These are phyloP conservation scores for Neodidymelliopsis sp. DNA, from an alignment of 2,329 filamentous ascomycete species.

Conservation along the genomic window DNA sequence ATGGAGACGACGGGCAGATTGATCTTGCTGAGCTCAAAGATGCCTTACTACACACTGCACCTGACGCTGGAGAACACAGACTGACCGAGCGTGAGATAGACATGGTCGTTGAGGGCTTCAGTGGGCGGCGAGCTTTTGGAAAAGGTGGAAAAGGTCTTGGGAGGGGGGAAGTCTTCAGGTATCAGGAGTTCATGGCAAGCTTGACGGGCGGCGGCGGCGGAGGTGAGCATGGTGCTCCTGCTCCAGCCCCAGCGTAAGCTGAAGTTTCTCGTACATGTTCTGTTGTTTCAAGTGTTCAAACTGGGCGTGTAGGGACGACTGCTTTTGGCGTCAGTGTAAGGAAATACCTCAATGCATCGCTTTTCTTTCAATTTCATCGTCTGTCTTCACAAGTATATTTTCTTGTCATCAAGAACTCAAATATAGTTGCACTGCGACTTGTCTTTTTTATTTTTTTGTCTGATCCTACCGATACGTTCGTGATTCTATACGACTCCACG, in stretches of 20 bases:
- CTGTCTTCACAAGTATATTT: too few relatives aligned
- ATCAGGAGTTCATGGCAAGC: conserved; percentile 83
- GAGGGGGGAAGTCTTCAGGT: conserved; percentile 88
- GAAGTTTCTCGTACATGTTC: not conserved
- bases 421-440: too few relatives aligned
- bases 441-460: too few relatives aligned
- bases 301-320: not conserved
- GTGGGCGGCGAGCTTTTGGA: conserved; percentile 81
- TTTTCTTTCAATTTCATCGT: too few relatives aligned
- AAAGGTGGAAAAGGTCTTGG: conserved; percentile 60
- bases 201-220: conserved; percentile 49
- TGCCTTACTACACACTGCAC: conserved; percentile 80
- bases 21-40: conserved; percentile 83
- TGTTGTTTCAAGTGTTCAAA: not conserved
- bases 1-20: conserved; percentile 92
- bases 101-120: conserved; percentile 85
- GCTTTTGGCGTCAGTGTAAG: not conserved
- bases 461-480: too few relatives aligned
- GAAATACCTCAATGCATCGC: conserved; percentile 5
- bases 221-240: conserved; percentile 30
- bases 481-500: too few relatives aligned
- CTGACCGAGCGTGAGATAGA: conserved; percentile 71
- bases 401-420: too few relatives aligned
- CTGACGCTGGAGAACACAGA: conserved; percentile 61
- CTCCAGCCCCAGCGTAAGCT: conserved; percentile 22